These are phyloP conservation scores for Solanum ossicruentum DNA, from an alignment of 257 asterid species.

Conservation along the genomic window DNA sequence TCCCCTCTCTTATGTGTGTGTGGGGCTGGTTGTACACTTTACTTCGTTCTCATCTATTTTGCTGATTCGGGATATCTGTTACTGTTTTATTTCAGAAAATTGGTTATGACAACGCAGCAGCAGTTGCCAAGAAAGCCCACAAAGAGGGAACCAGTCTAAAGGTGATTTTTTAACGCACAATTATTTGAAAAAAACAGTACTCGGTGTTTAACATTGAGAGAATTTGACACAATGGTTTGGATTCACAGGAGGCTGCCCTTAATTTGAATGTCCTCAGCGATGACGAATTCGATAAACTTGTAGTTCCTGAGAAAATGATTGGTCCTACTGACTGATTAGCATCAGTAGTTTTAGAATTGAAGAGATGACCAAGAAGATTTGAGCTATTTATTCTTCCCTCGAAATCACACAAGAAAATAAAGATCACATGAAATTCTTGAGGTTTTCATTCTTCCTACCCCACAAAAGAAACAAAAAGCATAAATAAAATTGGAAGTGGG, in stretches of 20 bases:
- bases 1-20: neutral
- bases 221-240: neutral
- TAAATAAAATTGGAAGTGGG: neutral
- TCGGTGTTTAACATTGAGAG: neutral
- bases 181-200: neutral
- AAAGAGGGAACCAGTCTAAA: constrained; percentile 82
- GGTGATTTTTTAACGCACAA: constrained; percentile 20
- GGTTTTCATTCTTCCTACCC: neutral
- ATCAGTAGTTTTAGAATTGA: neutral
- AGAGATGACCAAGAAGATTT: neutral
- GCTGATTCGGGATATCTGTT: neutral
- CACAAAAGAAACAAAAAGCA: too few relatives aligned
- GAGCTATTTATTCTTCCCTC: neutral
- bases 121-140: constrained; percentile 95
- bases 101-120: constrained; percentile 90
- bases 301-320: constrained; percentile 91
- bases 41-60: neutral
- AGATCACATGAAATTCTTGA: neutral
- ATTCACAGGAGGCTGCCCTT: constrained; percentile 71
- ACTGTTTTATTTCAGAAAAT: constrained; percentile 52
- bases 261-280: constrained; percentile 62
- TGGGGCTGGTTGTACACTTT: neutral
- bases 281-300: constrained; percentile 73
- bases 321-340: constrained; percentile 48
- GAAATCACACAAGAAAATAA: neutral